phyloP scores from a whole-genome alignment of 2,329 filamentous ascomycete species.

The Sporothrix brasiliensis region DNA sequence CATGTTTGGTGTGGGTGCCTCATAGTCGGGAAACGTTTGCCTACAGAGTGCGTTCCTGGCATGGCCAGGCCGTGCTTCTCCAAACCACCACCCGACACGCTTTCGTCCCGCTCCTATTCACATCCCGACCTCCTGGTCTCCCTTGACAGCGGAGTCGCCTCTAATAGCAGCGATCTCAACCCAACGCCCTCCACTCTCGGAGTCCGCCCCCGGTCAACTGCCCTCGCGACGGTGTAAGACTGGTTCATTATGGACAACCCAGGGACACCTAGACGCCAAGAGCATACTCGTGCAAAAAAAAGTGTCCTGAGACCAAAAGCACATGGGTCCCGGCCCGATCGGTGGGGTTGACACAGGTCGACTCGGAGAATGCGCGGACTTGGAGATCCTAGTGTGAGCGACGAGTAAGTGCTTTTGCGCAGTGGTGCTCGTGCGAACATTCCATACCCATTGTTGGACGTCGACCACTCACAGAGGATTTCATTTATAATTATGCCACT shows the following conservation, averaged over 20 bases:
- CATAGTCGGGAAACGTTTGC: constrained; percentile 28
- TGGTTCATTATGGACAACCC: constrained; percentile 11
- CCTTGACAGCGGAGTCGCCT: constrained; percentile 8
- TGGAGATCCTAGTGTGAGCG: constrained; percentile 23
- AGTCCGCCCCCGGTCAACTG: background rate
- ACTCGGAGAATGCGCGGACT: constrained; percentile 16
- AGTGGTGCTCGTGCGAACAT: constrained; percentile 3
- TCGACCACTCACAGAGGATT: background rate
- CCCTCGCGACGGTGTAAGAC: background rate
- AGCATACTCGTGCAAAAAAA: constrained; percentile 14
- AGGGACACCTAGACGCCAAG: constrained; percentile 15
- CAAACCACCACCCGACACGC: background rate
- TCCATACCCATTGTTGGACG: background rate
- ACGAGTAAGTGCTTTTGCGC: constrained; percentile 4
- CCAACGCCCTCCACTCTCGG: constrained; percentile 19
- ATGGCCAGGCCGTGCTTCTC: constrained; percentile 1
- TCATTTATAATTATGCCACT: constrained; percentile 18
- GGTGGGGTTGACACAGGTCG: constrained; percentile 4
- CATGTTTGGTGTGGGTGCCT: background rate
- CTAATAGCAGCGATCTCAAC: constrained; percentile 16
- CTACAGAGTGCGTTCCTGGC: constrained; percentile 11
- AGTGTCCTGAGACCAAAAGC: constrained; percentile 27
- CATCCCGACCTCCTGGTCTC: background rate
- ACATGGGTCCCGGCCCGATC: constrained; percentile 13
- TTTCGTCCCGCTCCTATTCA: background rate